phyloP scores from a whole-genome alignment of 2,329 filamentous ascomycete genomes.

The Sordariomycetes sp. region DNA sequence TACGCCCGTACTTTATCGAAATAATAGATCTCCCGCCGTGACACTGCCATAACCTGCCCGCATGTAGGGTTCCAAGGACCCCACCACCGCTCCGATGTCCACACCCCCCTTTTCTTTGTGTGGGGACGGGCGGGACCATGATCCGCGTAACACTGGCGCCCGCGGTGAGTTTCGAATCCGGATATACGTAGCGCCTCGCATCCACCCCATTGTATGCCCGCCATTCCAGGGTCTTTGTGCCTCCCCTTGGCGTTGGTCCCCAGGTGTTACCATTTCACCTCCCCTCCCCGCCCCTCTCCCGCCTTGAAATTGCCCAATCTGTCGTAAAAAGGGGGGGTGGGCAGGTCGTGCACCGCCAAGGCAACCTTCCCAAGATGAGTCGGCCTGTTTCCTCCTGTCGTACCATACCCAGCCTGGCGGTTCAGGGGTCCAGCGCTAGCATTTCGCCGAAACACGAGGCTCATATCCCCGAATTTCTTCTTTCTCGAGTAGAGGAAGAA shows the following conservation, averaged over 20 bases:
- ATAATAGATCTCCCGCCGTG: not conserved
- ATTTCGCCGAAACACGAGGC: not conserved
- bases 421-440: not conserved
- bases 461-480: not conserved
- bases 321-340: not conserved
- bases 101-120: not conserved
- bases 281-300: not conserved
- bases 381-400: not conserved
- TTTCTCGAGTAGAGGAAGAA: too few species aligned
- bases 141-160: not conserved
- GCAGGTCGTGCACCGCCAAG: not conserved
- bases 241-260: not conserved
- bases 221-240: not conserved
- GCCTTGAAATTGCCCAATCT: not conserved
- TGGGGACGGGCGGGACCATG: not conserved
- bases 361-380: not conserved
- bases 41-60: not conserved
- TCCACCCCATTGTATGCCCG: not conserved
- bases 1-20: not conserved
- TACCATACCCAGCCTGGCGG: not conserved
- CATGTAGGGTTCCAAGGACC: not conserved
- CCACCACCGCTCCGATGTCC: not conserved
- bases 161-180: not conserved
- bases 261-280: not conserved
- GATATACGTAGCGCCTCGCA: not conserved